Percentiles rank a stretch among this genome's conserved stretches.
These are phyloP conservation scores for Hansfordia pulvinata DNA, from an alignment of 2,329 filamentous ascomycete genomes.

Conservation along the genomic window DNA sequence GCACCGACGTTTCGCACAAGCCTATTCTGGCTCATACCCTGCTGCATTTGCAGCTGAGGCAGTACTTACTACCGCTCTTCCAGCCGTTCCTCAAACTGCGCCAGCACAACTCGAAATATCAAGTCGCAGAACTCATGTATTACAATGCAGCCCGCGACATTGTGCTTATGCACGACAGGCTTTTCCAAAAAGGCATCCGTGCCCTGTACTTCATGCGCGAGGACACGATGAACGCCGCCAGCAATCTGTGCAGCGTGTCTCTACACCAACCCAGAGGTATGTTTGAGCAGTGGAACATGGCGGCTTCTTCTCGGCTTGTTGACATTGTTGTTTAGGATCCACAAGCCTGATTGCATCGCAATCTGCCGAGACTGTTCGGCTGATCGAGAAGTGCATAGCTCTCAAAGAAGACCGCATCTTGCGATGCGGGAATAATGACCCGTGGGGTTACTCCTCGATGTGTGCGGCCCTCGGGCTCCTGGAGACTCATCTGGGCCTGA, in stretches of 20 bases:
- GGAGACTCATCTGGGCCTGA: slow-evolving; percentile 43
- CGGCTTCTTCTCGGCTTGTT: too few relatives aligned
- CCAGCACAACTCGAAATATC: slow-evolving; percentile 45
- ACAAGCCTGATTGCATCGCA: slow-evolving; percentile 51
- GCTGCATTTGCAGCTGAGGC: slow-evolving; percentile 44
- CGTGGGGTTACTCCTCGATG: slow-evolving; percentile 52
- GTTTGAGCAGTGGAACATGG: too few relatives aligned
- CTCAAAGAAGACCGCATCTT: slow-evolving; percentile 49
- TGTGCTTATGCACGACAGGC: slow-evolving; percentile 46
- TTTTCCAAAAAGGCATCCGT: slow-evolving; percentile 43
- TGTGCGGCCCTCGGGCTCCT: slow-evolving; percentile 44
- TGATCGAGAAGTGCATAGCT: slow-evolving; percentile 46
- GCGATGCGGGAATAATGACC: slow-evolving; percentile 49
- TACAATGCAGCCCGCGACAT: slow-evolving; percentile 49
- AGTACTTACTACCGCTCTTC: slow-evolving; percentile 48
- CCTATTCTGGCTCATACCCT: slow-evolving; percentile 45
- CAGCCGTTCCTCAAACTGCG: slow-evolving; percentile 47
- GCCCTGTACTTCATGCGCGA: slow-evolving; percentile 47
- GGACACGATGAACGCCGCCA: slow-evolving; percentile 43
- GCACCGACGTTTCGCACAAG: slow-evolving; percentile 29
- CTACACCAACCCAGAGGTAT: slow-evolving; percentile 40
- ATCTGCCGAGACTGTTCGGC: slow-evolving; percentile 42
- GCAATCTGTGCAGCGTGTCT: slow-evolving; percentile 47
- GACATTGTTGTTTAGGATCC: too few relatives aligned
- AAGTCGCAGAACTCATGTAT: slow-evolving; percentile 49